These are phyloP conservation scores for Suhomyces terraborum DNA, from an alignment of 1,139 yeast species.

Conservation along the genomic window DNA sequence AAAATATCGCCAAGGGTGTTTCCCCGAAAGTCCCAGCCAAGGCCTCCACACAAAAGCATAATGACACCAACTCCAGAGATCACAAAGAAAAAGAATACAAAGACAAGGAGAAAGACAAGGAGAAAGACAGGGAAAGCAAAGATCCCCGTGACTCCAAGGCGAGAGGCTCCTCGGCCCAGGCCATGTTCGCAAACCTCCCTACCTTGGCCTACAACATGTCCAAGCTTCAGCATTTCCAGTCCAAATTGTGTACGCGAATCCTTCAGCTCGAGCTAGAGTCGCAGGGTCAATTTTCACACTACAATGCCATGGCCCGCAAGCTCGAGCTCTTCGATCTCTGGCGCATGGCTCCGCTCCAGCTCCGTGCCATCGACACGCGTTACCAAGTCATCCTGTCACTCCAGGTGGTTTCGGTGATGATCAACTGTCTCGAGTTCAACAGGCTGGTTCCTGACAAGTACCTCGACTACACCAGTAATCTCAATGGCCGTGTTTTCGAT, in stretches of 20 bases:
- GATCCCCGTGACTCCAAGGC: background rate
- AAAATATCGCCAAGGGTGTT: no score
- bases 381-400: slow-evolving; percentile 25
- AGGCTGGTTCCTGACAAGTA: slow-evolving; percentile 17
- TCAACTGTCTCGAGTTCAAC: slow-evolving; percentile 21
- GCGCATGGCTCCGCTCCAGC: slow-evolving; percentile 11
- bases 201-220: slow-evolving; percentile 12
- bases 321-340: slow-evolving; percentile 14
- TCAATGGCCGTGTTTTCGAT: slow-evolving; percentile 25
- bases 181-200: slow-evolving; percentile 7
- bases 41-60: no score
- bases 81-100: background rate
- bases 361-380: slow-evolving; percentile 16
- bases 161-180: background rate
- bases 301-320: slow-evolving; percentile 7
- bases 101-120: no score
- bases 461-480: slow-evolving; percentile 19
- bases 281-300: background rate
- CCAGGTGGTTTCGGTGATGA: slow-evolving; percentile 22
- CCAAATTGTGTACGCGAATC: slow-evolving; percentile 13
- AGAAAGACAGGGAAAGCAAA: background rate
- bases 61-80: background rate
- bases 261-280: slow-evolving; percentile 11
- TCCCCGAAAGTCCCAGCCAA: no score
- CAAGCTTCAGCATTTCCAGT: slow-evolving; percentile 11